Conservation (phyloP, 495 filamentous ascomycete genomes). For the Melanomma pulvis-pyrius region DNA sequence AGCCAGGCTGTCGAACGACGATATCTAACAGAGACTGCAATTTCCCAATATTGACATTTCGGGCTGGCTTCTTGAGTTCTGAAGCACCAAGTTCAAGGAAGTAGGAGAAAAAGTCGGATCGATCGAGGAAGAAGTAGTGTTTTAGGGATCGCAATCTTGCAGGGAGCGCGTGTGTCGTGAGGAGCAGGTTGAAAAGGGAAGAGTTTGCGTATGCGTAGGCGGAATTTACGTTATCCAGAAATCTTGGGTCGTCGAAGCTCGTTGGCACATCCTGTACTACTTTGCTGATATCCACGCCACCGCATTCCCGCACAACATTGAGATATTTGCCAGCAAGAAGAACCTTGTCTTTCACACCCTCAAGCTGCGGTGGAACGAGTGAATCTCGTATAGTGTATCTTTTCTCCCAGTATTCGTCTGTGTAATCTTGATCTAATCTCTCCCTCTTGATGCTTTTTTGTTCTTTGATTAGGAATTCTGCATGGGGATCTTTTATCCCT, state of each 20-base stretch:
- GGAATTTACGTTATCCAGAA: conserved; percentile 91
- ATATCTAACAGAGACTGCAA: conserved; percentile 92
- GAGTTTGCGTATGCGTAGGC: conserved; percentile 96
- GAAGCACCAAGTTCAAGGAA: conserved; percentile 89
- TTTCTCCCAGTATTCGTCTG: conserved; percentile 98
- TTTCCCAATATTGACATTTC: conserved; percentile 85
- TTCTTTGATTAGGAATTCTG: conserved; percentile 92
- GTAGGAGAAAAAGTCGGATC: conserved; percentile 96
- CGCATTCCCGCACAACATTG: conserved; percentile 95
- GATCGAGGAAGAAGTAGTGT: conserved; percentile 98
- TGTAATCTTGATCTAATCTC: conserved; percentile 91
- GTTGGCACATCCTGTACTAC: conserved; percentile 83
- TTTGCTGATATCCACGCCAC: conserved; percentile 92
- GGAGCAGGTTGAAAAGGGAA: conserved; percentile 84
- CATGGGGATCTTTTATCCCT: conserved; percentile 90
- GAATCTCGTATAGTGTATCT: conserved; percentile 90
- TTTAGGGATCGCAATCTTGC: conserved; percentile 86
- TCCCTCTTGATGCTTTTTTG: conserved; percentile 93
- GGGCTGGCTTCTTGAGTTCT: conserved; percentile 84
- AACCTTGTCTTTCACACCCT: conserved; percentile 90
- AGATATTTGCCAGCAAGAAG: conserved; percentile 95
- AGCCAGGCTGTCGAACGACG: conserved; percentile 91
- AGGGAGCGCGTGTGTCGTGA: conserved; percentile 89
- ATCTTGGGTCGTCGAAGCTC: conserved; percentile 78
- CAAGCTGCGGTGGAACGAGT: conserved; percentile 90